A percentile compares a stretch with the other conserved stretches of the same genome.
Evolutionary conservation across 768 basidiomycete species (phyloP).

Genomic region (Lactarius psammicola): DNA sequence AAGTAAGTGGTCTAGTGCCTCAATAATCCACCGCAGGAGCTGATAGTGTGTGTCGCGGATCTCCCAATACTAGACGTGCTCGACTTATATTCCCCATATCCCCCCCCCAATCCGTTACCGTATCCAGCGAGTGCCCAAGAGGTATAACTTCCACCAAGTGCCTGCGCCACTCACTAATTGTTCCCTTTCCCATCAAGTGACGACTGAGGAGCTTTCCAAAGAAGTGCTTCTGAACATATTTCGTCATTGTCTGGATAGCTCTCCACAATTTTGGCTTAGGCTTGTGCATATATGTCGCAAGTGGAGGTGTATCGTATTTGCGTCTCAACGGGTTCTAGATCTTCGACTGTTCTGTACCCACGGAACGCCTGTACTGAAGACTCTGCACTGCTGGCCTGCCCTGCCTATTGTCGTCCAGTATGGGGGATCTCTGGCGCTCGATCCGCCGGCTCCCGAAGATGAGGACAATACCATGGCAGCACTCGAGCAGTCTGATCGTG

Average conservation of each 20-base stretch:
- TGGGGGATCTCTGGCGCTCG: not conserved
- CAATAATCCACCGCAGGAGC: too few relatives aligned
- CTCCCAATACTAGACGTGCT: too few relatives aligned
- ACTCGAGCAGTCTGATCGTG: too few relatives aligned
- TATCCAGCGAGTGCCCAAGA: not conserved
- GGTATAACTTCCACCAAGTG: too few relatives aligned
- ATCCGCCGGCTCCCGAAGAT: not conserved
- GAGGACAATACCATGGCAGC: too few relatives aligned
- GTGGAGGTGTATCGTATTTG: not conserved
- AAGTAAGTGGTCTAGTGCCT: too few relatives aligned
- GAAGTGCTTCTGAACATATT: not conserved
- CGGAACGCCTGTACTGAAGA: not conserved
- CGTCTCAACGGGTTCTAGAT: not conserved
- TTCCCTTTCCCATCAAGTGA: not conserved
- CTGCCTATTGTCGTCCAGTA: not conserved
- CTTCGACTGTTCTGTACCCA: not conserved
- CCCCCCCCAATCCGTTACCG: not conserved
- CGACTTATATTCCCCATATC: not conserved
- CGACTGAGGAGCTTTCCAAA: not conserved
- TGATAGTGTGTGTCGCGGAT: too few relatives aligned
- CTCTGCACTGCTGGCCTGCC: not conserved
- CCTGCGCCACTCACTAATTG: too few relatives aligned
- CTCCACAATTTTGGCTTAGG: not conserved
- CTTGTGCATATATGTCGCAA: not conserved
- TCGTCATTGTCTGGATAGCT: not conserved